These are phyloP conservation scores for Lupinus albus DNA, from an alignment of 306 rosid species.

Conservation along the genomic window DNA sequence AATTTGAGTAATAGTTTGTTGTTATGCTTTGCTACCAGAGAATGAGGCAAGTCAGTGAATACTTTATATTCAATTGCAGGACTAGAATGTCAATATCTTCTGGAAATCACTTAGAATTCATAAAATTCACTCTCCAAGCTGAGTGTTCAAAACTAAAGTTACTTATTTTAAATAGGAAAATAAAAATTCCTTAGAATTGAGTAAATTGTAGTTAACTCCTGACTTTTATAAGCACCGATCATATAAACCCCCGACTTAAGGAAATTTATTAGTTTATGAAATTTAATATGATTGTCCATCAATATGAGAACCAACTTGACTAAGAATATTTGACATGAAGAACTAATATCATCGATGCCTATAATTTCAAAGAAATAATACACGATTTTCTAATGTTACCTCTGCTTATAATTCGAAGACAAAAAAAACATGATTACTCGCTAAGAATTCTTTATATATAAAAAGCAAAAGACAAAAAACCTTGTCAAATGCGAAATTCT, in stretches of 20 bases:
- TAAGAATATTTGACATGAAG: background rate
- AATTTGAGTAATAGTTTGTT: background rate
- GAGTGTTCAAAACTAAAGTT: background rate
- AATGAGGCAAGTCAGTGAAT: background rate
- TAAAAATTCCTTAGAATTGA: background rate
- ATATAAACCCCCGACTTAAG: background rate
- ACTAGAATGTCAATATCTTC: background rate
- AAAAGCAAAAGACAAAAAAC: slow-evolving; percentile 39
- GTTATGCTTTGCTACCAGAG: background rate
- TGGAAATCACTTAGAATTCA: slow-evolving; percentile 4
- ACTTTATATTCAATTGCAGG: slow-evolving; percentile 1
- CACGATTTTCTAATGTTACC: too few relatives aligned
- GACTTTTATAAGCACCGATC: background rate
- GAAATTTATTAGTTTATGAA: background rate
- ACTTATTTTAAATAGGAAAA: background rate
- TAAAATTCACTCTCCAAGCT: background rate
- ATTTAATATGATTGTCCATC: background rate
- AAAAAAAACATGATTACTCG: background rate
- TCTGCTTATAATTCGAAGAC: too few relatives aligned
- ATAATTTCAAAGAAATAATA: too few relatives aligned
- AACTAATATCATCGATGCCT: background rate
- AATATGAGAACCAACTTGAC: too few relatives aligned
- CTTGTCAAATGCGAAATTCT: slow-evolving; percentile 92
- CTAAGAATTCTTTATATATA: too few relatives aligned
- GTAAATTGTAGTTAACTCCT: too few relatives aligned